Evolutionary conservation across 768 basidiomycete species (phyloP).

Genomic region (Amanita inopinata): DNA sequence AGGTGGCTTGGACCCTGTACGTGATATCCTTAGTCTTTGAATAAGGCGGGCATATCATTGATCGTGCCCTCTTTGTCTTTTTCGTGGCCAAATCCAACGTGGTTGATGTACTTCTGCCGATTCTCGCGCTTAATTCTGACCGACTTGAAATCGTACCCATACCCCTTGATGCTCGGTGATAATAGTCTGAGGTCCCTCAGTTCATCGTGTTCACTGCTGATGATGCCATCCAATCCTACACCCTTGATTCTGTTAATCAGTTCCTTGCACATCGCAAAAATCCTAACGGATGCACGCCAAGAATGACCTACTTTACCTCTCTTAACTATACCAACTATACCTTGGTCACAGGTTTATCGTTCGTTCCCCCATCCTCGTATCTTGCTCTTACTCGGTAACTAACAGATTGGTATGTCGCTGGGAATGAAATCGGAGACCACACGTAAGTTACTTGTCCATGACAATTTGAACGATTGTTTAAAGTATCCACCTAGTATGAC

Average conservation of each 20-base stretch:
- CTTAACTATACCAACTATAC: slow-evolving; percentile 70
- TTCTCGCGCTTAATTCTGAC: neutral
- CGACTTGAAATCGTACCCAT: neutral
- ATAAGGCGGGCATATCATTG: too few species aligned
- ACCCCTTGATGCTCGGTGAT: neutral
- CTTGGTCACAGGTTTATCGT: slow-evolving; percentile 43
- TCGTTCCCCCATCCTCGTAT: neutral
- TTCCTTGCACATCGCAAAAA: slow-evolving; percentile 68
- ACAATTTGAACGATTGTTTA: neutral
- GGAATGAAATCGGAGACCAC: slow-evolving; percentile 78
- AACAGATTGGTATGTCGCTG: slow-evolving; percentile 68
- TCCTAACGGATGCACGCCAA: slow-evolving; percentile 66
- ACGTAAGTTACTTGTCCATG: slow-evolving; percentile 34
- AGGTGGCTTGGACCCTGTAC: slow-evolving; percentile 56
- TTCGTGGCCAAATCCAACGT: neutral
- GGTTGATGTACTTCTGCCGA: neutral
- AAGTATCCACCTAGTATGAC: slow-evolving; percentile 53
- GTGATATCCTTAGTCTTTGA: too few species aligned
- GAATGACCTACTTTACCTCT: slow-evolving; percentile 71
- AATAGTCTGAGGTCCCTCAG: slow-evolving; percentile 48
- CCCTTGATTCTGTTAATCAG: slow-evolving; percentile 62
- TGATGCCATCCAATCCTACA: slow-evolving; percentile 72
- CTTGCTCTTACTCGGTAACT: slow-evolving; percentile 2
- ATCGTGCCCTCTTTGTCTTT: neutral
- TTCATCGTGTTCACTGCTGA: slow-evolving; percentile 72